Base-by-base conservation (phyloP, 768 basidiomycete genomes). In the Naganishia kalamii region DNA sequence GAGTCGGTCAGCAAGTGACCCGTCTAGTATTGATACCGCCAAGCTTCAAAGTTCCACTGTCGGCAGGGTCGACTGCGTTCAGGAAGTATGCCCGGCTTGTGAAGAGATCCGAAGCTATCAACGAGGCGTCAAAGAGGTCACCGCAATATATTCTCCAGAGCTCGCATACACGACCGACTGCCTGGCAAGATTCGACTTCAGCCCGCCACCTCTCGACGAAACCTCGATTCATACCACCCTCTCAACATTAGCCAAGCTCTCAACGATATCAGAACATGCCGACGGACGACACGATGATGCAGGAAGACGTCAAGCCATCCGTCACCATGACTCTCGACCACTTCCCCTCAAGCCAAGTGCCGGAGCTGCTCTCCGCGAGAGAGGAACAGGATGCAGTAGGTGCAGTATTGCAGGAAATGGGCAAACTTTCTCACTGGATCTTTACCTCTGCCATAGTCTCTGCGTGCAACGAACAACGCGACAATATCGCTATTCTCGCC, bases 321-420 rank as follows among this genome's bases (percentile, higher is more conserved):
- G 12, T 57, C 19, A 33, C 37, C 21, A 57, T 57, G 54, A 40
- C 35, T 3, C 19, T 57, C 1, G 54, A 37, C 19, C 54, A 57
- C 37, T 57, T 57, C 27, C 54, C 54, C 6, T 37, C 35, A 6
- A 33, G 37, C 4, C 35, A 13, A 1, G 32, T 21, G 12, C 54
- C 54, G 11, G 54, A 57, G 25, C 25, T 40, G 23, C 33, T 57
- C 4, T 12, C 37, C 21, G 33, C 8, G 12, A 57, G 40, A 23
- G n/a, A n/a, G 32, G 54, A 57, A 21, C 54, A 35, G 13, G 54
- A 57, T 15, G 15, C n/a, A 12, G 54, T 57, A 57, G 27, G 54
- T 40, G 4, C 12, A 2, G 12, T 13, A 4, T 15, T 40, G 4
- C 33, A 13, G 17, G 54, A 57, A 40, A 4, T 10, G 11, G 37